Base-by-base conservation (phyloP, 176 grass and related monocot species). In the Oryza punctata region DNA sequence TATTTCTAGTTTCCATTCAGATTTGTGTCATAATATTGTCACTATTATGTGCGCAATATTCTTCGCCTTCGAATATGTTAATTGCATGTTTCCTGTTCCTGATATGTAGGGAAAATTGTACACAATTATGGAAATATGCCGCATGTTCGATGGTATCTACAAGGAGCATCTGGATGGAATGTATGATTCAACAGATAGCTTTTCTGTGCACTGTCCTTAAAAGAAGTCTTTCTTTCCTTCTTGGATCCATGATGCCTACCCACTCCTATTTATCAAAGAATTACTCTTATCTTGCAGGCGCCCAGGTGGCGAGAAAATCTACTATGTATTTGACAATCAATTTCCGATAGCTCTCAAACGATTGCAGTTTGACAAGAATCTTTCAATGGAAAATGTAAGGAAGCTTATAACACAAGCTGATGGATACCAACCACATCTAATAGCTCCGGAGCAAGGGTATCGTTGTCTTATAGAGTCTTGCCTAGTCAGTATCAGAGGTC, bases 371-470 rank as follows among this genome's bases (percentile, higher is more conserved):
- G 92, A 98, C 84, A 98, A 95, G 89, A 89, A 98, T 60, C 90
- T 98, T 6, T 98, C 96, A 37, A 97, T 97, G 92, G 92, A 97
- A 83, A 97, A 97, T 86, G 95, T 97, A 77, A 93, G 82, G 69
- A 97, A 97, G 68, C 89, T 94, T 52, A 91, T 97, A 67, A 97
- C 95, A 50, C 90, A 97, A 81, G 95, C 95, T 82, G 95, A 97
- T 86, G 95, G 95, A 41, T 97, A 97, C 73, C 95, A 94, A 67
- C 95, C 95, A 91, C 95, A 97, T 89, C 92, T 97, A 79, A 94
- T 97, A 81, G 95, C 92, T 84, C 95, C 95, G 81, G 95, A 97
- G 79, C 95, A 98, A 90, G 95, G 95, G 50, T 98, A 98, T 86
- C 87, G 90, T 1, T 92, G 92, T 47, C 92, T 98, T 47, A 98